These are phyloP conservation scores for cucumber (Cucumis sativus) DNA, from an alignment of 306 rosid species.

Conservation along the genomic window DNA sequence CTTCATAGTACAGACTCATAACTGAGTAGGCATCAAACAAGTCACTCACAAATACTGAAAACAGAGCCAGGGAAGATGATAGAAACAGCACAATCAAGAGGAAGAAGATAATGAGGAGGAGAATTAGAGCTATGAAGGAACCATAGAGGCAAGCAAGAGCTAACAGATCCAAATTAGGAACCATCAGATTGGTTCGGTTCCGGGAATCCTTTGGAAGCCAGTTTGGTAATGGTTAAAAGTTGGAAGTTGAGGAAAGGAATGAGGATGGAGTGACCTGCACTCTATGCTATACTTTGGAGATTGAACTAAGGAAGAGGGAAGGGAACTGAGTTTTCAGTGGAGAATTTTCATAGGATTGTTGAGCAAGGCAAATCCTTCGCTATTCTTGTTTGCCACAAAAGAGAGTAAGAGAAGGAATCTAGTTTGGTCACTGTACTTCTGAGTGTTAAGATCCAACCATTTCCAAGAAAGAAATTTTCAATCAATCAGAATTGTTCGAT, in stretches of 20 bases:
- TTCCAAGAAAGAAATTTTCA: background rate
- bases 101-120: constrained; percentile 11
- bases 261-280: constrained; percentile 19
- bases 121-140: constrained; percentile 20
- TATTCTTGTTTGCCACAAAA: constrained; percentile 6
- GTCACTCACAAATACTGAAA: constrained; percentile 13
- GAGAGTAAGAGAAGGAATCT: constrained; percentile 7
- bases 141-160: constrained; percentile 24
- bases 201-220: background rate
- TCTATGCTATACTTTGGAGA: constrained; percentile 11
- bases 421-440: background rate
- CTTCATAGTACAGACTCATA: constrained; percentile 1
- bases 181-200: constrained; percentile 3
- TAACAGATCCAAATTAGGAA: constrained; percentile 24
- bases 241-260: background rate
- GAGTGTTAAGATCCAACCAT: background rate
- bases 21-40: background rate
- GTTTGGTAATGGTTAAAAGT: background rate
- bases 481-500: background rate
- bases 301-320: background rate
- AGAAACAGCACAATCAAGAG: constrained; percentile 11
- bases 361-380: constrained; percentile 2
- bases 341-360: constrained; percentile 3
- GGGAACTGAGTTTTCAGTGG: background rate
- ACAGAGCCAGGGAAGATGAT: constrained; percentile 11